These are phyloP conservation scores for Schizothecium vesticola DNA, from an alignment of 495 filamentous ascomycete genomes.

Conservation along the genomic window DNA sequence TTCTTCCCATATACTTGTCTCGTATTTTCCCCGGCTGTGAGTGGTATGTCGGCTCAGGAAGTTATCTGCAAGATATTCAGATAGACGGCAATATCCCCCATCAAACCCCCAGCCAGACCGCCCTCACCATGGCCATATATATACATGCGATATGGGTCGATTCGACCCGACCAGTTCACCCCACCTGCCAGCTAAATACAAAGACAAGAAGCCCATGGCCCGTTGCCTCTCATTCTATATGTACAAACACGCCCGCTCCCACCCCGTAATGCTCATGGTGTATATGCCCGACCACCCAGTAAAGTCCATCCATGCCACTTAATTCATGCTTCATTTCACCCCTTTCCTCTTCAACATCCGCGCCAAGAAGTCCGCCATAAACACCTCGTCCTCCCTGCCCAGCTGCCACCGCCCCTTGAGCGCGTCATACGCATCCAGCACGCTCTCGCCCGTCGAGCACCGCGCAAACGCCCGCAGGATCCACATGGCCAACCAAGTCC, in stretches of 20 bases:
- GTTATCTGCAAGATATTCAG: neutral
- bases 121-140: neutral
- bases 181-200: neutral
- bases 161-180: neutral
- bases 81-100: neutral
- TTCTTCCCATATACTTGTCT: no score
- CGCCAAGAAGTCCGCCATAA: conserved; percentile 34
- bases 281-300: neutral
- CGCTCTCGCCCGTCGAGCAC: conserved; percentile 31
- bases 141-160: neutral
- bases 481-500: conserved; percentile 46
- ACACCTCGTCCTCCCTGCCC: conserved; percentile 25
- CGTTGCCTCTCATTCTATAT: neutral
- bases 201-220: neutral
- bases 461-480: conserved; percentile 42
- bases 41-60: no score
- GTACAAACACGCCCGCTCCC: neutral
- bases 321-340: neutral
- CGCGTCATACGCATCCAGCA: conserved; percentile 38
- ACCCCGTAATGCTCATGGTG: neutral
- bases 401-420: conserved; percentile 37
- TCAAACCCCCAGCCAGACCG: neutral
- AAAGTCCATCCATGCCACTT: neutral
- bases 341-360: conserved; percentile 4
- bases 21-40: no score